These are phyloP conservation scores for Fusarium nodosum DNA, from an alignment of 2,329 filamentous ascomycete species.

Conservation along the genomic window DNA sequence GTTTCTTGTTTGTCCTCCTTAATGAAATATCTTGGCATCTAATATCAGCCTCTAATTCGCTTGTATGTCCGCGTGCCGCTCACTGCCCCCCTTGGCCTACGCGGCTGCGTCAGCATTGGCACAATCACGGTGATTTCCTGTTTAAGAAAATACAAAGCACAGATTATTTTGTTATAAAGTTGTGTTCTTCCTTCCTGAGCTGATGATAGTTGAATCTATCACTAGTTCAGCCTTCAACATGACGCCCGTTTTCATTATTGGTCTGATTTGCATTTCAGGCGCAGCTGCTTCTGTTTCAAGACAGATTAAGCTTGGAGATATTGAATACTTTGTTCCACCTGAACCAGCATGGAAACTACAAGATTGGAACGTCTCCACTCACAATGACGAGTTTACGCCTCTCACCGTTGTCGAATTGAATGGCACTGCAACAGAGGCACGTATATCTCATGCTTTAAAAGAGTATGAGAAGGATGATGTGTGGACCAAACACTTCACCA, in stretches of 20 bases:
- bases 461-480: constrained; percentile 27
- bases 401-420: constrained; percentile 17
- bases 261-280: neutral
- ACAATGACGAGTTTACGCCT: constrained; percentile 10
- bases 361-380: neutral
- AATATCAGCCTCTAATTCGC: neutral
- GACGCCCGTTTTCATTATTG: neutral
- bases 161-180: neutral
- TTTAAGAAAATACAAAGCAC: neutral
- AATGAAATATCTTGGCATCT: neutral
- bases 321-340: constrained; percentile 33
- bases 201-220: neutral
- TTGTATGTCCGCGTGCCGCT: neutral
- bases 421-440: neutral
- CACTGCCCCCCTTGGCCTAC: neutral
- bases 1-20: neutral
- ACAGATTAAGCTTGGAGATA: constrained; percentile 22
- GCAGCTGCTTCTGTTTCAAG: constrained; percentile 24
- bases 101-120: neutral
- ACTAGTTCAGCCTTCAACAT: neutral
- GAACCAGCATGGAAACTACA: constrained; percentile 16
- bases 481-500: constrained; percentile 10
- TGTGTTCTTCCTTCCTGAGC: rapidly evolving
- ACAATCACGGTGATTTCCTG: neutral
- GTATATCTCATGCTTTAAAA: neutral